Evolutionary conservation across 2,329 filamentous ascomycete species (phyloP).

Genomic region (Aspergillus sergii): DNA sequence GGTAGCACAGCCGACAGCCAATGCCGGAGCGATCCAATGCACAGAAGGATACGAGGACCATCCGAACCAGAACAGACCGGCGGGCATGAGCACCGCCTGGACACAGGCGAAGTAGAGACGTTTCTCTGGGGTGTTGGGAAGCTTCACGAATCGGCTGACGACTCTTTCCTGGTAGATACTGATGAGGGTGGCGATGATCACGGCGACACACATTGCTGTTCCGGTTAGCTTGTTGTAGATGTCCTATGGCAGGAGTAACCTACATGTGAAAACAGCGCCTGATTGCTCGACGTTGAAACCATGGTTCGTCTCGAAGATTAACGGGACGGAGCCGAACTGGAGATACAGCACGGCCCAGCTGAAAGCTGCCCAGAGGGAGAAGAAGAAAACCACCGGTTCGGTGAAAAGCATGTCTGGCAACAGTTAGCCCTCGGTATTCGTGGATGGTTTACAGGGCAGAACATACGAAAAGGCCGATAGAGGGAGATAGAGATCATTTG

Average conservation of each 20-base stretch:
- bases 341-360: slow-evolving; percentile 88
- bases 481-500: slow-evolving; percentile 75
- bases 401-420: slow-evolving; percentile 56
- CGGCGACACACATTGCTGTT: slow-evolving; percentile 69
- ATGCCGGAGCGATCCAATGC: slow-evolving; percentile 72
- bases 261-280: slow-evolving; percentile 69
- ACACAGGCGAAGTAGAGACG: slow-evolving; percentile 83
- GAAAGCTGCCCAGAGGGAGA: slow-evolving; percentile 87
- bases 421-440: neutral
- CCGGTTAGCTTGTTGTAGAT: neutral
- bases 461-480: slow-evolving; percentile 70
- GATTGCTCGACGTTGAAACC: slow-evolving; percentile 68
- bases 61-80: slow-evolving; percentile 80
- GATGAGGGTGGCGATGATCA: slow-evolving; percentile 66
- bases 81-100: slow-evolving; percentile 72
- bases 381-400: slow-evolving; percentile 69
- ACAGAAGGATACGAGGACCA: slow-evolving; percentile 65
- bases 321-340: slow-evolving; percentile 76
- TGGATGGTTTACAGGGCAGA: neutral
- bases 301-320: slow-evolving; percentile 72
- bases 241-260: neutral
- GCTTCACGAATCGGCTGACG: slow-evolving; percentile 53
- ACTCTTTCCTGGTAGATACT: slow-evolving; percentile 74
- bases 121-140: slow-evolving; percentile 65
- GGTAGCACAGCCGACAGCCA: slow-evolving; percentile 73